phyloP scores from a whole-genome alignment of 345 rosid species.

The Triadica sebifera region DNA sequence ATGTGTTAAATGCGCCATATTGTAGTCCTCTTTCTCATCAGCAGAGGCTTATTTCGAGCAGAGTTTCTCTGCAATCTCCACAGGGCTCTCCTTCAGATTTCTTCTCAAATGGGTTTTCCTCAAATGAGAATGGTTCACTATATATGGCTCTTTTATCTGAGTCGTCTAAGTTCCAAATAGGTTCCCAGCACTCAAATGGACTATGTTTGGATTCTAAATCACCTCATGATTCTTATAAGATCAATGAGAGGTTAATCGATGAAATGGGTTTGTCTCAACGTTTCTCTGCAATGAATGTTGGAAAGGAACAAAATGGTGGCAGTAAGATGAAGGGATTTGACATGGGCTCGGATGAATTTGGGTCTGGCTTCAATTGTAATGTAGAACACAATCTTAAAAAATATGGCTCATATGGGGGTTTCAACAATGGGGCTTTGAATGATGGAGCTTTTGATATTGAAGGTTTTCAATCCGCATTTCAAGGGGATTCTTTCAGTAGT shows the following conservation, averaged over 20 bases:
- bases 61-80: too few relatives aligned
- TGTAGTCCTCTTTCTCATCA: slow-evolving; percentile 19
- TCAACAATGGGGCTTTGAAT: slow-evolving; percentile 16
- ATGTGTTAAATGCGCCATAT: slow-evolving; percentile 23
- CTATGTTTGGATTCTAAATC: slow-evolving; percentile 33
- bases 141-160: slow-evolving; percentile 16
- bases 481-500: slow-evolving; percentile 25
- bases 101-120: slow-evolving; percentile 37
- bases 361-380: slow-evolving; percentile 21
- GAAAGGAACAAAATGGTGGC: slow-evolving; percentile 29
- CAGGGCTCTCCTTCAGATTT: slow-evolving; percentile 3
- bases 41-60: too few relatives aligned
- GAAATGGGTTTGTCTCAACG: slow-evolving; percentile 39
- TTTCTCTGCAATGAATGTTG: slow-evolving; percentile 44
- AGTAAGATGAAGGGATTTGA: slow-evolving; percentile 33
- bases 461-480: slow-evolving; percentile 27
- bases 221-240: slow-evolving; percentile 8
- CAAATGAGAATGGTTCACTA: slow-evolving; percentile 30
- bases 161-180: slow-evolving; percentile 18
- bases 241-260: slow-evolving; percentile 17
- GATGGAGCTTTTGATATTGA: slow-evolving; percentile 18
- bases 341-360: slow-evolving; percentile 31
- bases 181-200: slow-evolving; percentile 23
- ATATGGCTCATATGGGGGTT: slow-evolving; percentile 26
- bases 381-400: slow-evolving; percentile 24